phyloP scores from a whole-genome alignment of 306 rosid genomes.

The Echinosophora koreensis region DNA sequence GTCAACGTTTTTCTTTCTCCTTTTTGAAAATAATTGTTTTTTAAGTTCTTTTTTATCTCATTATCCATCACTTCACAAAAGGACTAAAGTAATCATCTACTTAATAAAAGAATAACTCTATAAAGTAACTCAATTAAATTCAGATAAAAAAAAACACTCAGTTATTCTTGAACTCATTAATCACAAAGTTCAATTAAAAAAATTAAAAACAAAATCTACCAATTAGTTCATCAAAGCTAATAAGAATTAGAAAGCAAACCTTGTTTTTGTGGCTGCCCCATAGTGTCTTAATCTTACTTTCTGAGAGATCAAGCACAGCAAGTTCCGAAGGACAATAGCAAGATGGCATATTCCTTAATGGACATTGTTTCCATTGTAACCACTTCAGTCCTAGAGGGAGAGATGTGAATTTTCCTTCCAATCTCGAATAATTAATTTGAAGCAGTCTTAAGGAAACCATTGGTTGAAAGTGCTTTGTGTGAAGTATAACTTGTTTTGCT shows the following conservation, averaged over 20 bases:
- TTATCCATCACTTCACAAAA: too few species aligned
- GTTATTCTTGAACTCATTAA: background rate
- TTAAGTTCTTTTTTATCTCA: too few species aligned
- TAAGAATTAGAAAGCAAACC: slow-evolving; percentile 36
- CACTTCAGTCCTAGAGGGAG: slow-evolving; percentile 62
- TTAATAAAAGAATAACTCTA: too few species aligned
- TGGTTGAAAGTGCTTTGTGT: slow-evolving; percentile 44
- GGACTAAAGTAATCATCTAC: too few species aligned
- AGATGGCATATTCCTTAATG: slow-evolving; percentile 51
- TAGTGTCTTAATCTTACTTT: slow-evolving; percentile 51
- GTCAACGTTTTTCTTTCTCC: too few species aligned
- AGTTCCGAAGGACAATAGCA: slow-evolving; percentile 50
- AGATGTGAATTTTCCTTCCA: slow-evolving; percentile 52
- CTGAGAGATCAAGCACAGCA: slow-evolving; percentile 65
- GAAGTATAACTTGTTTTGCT: slow-evolving; percentile 36
- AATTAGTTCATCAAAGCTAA: background rate
- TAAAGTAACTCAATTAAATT: too few species aligned
- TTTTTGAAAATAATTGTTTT: too few species aligned
- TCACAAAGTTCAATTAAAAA: background rate
- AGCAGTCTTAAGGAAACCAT: slow-evolving; percentile 63
- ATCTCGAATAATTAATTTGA: slow-evolving; percentile 55
- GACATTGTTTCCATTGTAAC: slow-evolving; percentile 72
- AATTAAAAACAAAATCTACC: background rate
- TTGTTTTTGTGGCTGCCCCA: slow-evolving; percentile 47
- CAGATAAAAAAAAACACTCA: too few species aligned